Evolutionary conservation across 108 stramenopile species (phyloP).

Genomic region (Licmophora abbreviata): DNA sequence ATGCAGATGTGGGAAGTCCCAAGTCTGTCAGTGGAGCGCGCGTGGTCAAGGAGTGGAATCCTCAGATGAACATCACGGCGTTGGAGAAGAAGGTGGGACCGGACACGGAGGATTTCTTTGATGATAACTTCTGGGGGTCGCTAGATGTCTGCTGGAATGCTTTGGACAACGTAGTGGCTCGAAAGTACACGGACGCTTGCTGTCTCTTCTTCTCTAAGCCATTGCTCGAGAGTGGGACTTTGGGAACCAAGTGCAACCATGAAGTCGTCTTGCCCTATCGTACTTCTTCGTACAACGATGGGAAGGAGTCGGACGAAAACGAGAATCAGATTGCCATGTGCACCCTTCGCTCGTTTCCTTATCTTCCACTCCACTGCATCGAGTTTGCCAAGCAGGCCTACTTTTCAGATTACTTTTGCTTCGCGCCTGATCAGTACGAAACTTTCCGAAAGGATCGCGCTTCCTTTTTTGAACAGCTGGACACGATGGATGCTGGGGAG

Average conservation of each 20-base stretch:
- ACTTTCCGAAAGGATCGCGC: slow-evolving; percentile 28
- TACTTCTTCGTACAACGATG: slow-evolving; percentile 77
- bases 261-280: slow-evolving; percentile 70
- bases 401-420: slow-evolving; percentile 46
- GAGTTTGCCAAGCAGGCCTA: slow-evolving; percentile 74
- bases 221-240: slow-evolving; percentile 77
- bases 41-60: slow-evolving; percentile 74
- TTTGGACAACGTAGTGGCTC: slow-evolving; percentile 83
- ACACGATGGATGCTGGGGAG: slow-evolving; percentile 31
- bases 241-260: slow-evolving; percentile 71
- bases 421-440: slow-evolving; percentile 41
- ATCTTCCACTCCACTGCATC: slow-evolving; percentile 81
- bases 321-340: slow-evolving; percentile 81
- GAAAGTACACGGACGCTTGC: slow-evolving; percentile 56
- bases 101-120: slow-evolving; percentile 70
- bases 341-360: slow-evolving; percentile 79
- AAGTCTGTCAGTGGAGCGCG: slow-evolving; percentile 65
- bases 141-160: slow-evolving; percentile 80
- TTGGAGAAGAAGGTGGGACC: slow-evolving; percentile 66
- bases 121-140: slow-evolving; percentile 77
- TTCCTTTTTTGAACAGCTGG: slow-evolving; percentile 37
- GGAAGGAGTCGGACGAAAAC: slow-evolving; percentile 73
- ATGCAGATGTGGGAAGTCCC: slow-evolving; percentile 78
- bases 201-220: slow-evolving; percentile 85
- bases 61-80: slow-evolving; percentile 48